These are phyloP conservation scores for Lipomyces mesembrius DNA, from an alignment of 805 yeast genomes.

Conservation along the genomic window DNA sequence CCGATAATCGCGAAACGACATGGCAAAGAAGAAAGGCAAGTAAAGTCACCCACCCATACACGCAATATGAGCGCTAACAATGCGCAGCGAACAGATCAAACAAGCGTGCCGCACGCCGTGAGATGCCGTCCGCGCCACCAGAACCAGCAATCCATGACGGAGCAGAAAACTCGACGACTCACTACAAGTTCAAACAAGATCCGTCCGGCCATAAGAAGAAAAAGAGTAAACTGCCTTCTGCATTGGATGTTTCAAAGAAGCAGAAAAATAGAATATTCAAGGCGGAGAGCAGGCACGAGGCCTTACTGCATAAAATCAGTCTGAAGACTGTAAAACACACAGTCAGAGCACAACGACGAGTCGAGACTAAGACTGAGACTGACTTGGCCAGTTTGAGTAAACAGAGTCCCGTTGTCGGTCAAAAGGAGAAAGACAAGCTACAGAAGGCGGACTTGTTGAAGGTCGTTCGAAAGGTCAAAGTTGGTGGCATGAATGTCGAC, in stretches of 20 bases:
- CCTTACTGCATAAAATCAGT: conserved; percentile 7
- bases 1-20: not conserved
- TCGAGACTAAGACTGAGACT: conserved; percentile 19
- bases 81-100: conserved; percentile 22
- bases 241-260: conserved; percentile 7
- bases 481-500: conserved; percentile 26
- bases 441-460: conserved; percentile 11
- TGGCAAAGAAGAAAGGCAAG: conserved; percentile 27
- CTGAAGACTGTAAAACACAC: conserved; percentile 9
- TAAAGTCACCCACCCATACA: no score
- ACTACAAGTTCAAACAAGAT: not conserved
- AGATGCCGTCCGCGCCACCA: conserved; percentile 22
- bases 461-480: conserved; percentile 15
- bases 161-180: conserved; percentile 12
- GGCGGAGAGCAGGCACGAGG: conserved; percentile 17
- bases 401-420: not conserved
- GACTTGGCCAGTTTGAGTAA: conserved; percentile 4
- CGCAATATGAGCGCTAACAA: not conserved
- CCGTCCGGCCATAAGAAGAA: conserved; percentile 6
- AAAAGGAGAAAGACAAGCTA: not conserved
- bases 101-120: conserved; percentile 32
- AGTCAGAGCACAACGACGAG: conserved; percentile 29
- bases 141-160: conserved; percentile 23
- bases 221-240: conserved; percentile 1
- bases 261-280: conserved; percentile 9